These are phyloP conservation scores for Grigorovia transvaalensis DNA, from an alignment of 805 yeast species.

Conservation along the genomic window DNA sequence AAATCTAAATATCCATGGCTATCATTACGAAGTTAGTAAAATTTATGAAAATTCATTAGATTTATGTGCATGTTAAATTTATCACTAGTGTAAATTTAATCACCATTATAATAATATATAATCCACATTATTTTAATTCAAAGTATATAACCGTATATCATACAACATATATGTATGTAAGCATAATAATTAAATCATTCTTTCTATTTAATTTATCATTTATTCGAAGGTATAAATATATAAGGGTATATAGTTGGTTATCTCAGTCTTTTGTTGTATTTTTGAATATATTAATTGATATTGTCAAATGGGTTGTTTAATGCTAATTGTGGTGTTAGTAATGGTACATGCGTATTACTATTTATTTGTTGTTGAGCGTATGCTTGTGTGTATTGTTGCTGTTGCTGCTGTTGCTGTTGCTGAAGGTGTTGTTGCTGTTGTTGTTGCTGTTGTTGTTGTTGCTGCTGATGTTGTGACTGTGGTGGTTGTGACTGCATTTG, in stretches of 20 bases:
- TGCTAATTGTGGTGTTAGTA: slow-evolving; percentile 15
- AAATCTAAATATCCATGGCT: slow-evolving; percentile 30
- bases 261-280: not conserved
- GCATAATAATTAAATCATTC: not conserved
- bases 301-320: slow-evolving; percentile 15
- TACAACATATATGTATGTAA: not conserved
- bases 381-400: slow-evolving; percentile 5
- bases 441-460: slow-evolving; percentile 10
- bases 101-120: not conserved
- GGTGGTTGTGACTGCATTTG: slow-evolving; percentile 2
- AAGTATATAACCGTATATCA: not conserved
- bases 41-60: slow-evolving; percentile 37
- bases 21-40: slow-evolving; percentile 35
- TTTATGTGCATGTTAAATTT: slow-evolving; percentile 12
- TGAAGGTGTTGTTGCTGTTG: slow-evolving; percentile 12
- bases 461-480: slow-evolving; percentile 7
- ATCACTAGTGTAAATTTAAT: no score
- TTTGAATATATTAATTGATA: not conserved
- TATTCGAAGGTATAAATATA: not conserved
- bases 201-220: not conserved
- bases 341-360: slow-evolving; percentile 12
- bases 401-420: slow-evolving; percentile 9
- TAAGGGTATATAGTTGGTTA: not conserved
- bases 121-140: not conserved
- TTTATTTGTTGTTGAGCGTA: slow-evolving; percentile 6